Conservation (phyloP, 148 eudicot genomes). For the Vaccinium macrocarpon region DNA sequence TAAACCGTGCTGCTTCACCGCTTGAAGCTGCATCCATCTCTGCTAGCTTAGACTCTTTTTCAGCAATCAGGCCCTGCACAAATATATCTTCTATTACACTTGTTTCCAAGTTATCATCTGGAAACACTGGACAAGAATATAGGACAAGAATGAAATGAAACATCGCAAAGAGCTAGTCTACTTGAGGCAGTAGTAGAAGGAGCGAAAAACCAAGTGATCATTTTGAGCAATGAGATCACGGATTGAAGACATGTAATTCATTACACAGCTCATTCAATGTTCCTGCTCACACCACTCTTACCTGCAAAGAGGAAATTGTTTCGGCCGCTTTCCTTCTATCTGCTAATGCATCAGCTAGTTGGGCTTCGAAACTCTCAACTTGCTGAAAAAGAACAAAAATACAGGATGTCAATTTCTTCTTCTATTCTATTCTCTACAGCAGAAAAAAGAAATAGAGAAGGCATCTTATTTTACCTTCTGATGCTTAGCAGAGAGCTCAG, state of each 20-base stretch:
- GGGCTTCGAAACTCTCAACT: conserved; percentile 76
- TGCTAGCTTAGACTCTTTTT: conserved; percentile 85
- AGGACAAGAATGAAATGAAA: background rate
- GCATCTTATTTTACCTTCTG: conserved; percentile 63
- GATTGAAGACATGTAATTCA: background rate
- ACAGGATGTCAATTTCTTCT: background rate
- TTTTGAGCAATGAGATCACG: background rate
- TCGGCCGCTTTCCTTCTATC: conserved; percentile 86
- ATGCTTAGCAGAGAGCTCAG: conserved; percentile 79
- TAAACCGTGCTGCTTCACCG: conserved; percentile 91
- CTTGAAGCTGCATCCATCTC: conserved; percentile 96
- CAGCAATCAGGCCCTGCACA: conserved; percentile 68
- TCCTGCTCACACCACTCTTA: conserved; percentile 26
- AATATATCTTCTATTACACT: conserved; percentile 13
- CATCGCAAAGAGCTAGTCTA: background rate
- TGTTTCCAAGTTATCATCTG: conserved; percentile 1
- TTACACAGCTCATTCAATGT: background rate
- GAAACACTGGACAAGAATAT: background rate
- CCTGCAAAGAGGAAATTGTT: conserved; percentile 85
- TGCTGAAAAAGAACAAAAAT: conserved; percentile 45
- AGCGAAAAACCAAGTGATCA: background rate
- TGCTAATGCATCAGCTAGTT: conserved; percentile 70
- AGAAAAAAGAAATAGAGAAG: background rate
- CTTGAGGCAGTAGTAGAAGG: background rate
- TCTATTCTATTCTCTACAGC: too few species aligned